Evolutionary conservation across 2,329 filamentous ascomycete species (phyloP), one percentile per base, ranked within the genome.

Genomic region (Botrytis paeoniae): DNA sequence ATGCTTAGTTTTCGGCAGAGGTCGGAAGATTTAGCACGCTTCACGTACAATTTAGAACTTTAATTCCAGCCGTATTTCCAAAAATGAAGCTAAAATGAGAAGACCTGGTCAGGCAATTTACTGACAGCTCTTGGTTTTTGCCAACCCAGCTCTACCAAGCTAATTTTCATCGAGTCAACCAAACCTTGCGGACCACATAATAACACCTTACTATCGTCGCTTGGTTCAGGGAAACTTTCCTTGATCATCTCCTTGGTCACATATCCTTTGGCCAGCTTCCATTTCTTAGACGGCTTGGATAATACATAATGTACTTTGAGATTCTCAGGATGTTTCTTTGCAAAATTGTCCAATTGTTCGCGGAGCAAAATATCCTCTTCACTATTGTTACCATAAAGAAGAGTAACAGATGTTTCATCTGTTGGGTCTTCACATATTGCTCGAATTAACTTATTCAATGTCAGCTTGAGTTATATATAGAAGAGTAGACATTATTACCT

Each of bases 111-210:
- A 0, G 81, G 81, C 80, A 86, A 85, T 79, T 87, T 89, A 1
- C 84, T 80, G 8, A 85, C 81, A 0, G 85, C 81, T 0, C 85
- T 85, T 0, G 87, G 85, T 71, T 83, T 81, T 74, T 86, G 81
- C 74, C 86, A 89, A 0, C 88, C 88, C 51, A 89, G 73, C 16
- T 81, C 81, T 0, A 80, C 81, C 74, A 89, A 78, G 12, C 81
- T 81, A 77, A 84, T 86, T 82, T 89, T 90, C 22, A 85, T 83
- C 0, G 86, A 87, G 62, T 85, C 85, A 2, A 91, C 81, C 87
- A 91, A 88, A 0, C 85, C 85, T 0, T 89, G 89, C 0, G 89
- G 89, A 0, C 89, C 89, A 76, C 89, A 91, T 1, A 91, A 80
- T 82, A 89, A 82, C 12, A 89, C 78, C 78, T 88, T 90, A 3